Base-by-base conservation (phyloP, 768 basidiomycete genomes). In the Hericium rajendrae region DNA sequence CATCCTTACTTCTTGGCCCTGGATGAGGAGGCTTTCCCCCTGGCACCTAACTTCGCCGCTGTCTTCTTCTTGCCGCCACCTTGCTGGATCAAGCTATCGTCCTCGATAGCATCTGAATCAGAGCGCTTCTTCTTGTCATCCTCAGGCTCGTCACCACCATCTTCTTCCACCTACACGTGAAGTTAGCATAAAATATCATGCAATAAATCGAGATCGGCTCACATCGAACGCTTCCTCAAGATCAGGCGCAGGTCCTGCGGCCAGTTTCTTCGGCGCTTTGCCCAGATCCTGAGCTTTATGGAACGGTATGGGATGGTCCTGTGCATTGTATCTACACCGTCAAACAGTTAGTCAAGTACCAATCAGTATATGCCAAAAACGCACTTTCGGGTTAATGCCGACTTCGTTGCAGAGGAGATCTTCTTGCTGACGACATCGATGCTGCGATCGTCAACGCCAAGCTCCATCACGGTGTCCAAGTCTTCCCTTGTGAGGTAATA, bases 401-500 rank as follows among this genome's bases (percentile, higher is more conserved):
- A 72, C 75, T 99, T 99, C 48, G 87, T 86, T 0, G 86, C 81
- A 0, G 86, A 64, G 0, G 90, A 73, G 32, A 99, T 91, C 72
- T 87, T 88, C 76, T 95, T 97, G 65, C 89, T 71, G 11, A 95
- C 78, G 1, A 73, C 6, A 0, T 88, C 88, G 51, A 91, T 90
- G 57, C 80, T 82, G 66, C 84, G 79, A 6, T 86, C 78, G 57
- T 83, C 97, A 8, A 99, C 80, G 0, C 95, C 97, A 9, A 99
- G 79, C 68, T 98, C 95, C 54, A 98, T 81, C 54, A 98, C 77
- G 10, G 92, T 86, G 65, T 99, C 97, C 95, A 94, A 98, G 66
- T 98, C 95, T 28, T 98, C 97, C 61, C 88, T 90, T 3, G 85
- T 85, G 37, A 99, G 71, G 70, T 83, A 97, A 68, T 99, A 99